phyloP scores from a whole-genome alignment of 2,329 filamentous ascomycete genomes.

The Nemania bipapillata region DNA sequence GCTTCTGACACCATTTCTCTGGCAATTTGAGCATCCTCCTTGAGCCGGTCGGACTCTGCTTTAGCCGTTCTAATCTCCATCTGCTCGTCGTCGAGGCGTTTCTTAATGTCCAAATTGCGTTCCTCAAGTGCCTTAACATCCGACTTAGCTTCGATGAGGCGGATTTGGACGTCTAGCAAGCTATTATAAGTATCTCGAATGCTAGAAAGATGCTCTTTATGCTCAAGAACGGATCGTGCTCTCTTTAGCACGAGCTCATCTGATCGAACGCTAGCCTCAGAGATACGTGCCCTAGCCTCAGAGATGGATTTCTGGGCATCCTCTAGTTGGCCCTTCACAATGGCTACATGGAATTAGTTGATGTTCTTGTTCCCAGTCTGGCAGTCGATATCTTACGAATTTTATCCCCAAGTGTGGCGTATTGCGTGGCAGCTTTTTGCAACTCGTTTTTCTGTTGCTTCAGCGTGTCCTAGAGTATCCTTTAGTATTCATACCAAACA shows the following conservation, averaged over 20 bases:
- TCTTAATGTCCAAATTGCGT: slow-evolving; percentile 70
- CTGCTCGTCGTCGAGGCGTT: slow-evolving; percentile 61
- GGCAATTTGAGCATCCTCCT: slow-evolving; percentile 52
- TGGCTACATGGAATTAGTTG: slow-evolving; percentile 46
- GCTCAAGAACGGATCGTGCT: slow-evolving; percentile 63
- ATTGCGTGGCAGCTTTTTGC: slow-evolving; percentile 73
- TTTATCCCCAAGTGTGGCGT: slow-evolving; percentile 74
- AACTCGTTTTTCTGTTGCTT: slow-evolving; percentile 72
- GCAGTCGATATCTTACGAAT: slow-evolving; percentile 65
- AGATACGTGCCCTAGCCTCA: slow-evolving; percentile 58
- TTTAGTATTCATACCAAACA: slow-evolving; percentile 27
- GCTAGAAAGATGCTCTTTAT: slow-evolving; percentile 68
- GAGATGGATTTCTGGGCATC: slow-evolving; percentile 49
- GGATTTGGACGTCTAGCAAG: slow-evolving; percentile 75
- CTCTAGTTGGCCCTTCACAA: slow-evolving; percentile 53
- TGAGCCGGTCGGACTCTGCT: slow-evolving; percentile 54
- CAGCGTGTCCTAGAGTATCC: slow-evolving; percentile 57
- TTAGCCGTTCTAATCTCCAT: slow-evolving; percentile 55
- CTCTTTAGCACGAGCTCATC: slow-evolving; percentile 68
- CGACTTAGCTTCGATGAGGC: slow-evolving; percentile 81
- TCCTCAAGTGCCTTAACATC: slow-evolving; percentile 76
- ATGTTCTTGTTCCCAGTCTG: neutral
- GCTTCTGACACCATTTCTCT: slow-evolving; percentile 55
- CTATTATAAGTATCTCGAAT: slow-evolving; percentile 72
- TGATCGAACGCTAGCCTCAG: slow-evolving; percentile 63